These are phyloP conservation scores for Holtermannia corniformis DNA, from an alignment of 768 basidiomycete genomes.

Conservation along the genomic window DNA sequence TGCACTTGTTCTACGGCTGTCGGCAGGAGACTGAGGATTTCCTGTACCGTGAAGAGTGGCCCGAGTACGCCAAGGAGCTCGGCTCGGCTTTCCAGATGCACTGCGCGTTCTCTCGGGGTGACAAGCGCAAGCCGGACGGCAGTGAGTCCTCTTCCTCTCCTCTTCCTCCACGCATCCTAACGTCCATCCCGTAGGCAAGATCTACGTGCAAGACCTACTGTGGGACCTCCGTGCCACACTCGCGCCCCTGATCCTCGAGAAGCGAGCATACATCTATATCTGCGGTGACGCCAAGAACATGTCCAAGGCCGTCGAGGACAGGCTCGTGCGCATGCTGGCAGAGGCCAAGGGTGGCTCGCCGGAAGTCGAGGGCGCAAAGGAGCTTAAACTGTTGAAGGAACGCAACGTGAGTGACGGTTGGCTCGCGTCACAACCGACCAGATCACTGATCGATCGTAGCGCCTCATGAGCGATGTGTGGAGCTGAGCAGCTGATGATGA, in stretches of 20 bases:
- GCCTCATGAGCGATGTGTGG: background rate
- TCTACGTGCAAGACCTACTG: slow-evolving; percentile 96
- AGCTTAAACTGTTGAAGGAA: slow-evolving; percentile 92
- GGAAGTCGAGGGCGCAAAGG: slow-evolving; percentile 79
- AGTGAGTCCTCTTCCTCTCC: slow-evolving; percentile 28
- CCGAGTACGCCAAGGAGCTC: slow-evolving; percentile 71
- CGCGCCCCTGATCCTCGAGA: slow-evolving; percentile 78
- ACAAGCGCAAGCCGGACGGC: slow-evolving; percentile 32
- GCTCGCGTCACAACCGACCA: background rate
- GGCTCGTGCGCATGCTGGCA: slow-evolving; percentile 61
- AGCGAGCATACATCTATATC: slow-evolving; percentile 95
- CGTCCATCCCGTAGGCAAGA: slow-evolving; percentile 51
- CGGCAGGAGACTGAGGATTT: slow-evolving; percentile 80
- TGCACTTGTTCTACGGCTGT: slow-evolving; percentile 94
- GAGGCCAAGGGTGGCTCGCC: slow-evolving; percentile 86
- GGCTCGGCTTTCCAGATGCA: slow-evolving; percentile 85
- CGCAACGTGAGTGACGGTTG: slow-evolving; percentile 34
- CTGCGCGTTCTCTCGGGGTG: slow-evolving; percentile 62
- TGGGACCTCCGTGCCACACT: slow-evolving; percentile 77
- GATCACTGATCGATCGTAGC: too few relatives aligned
- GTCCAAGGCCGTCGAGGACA: slow-evolving; percentile 90
- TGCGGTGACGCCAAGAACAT: slow-evolving; percentile 96
- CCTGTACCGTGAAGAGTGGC: slow-evolving; percentile 93
- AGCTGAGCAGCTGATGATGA: background rate
- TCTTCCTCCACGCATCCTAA: background rate